Percentiles rank a stretch among this genome's conserved stretches.
Conservation (phyloP, 2,329 filamentous ascomycete species). For the Atkinsonella texensis region DNA sequence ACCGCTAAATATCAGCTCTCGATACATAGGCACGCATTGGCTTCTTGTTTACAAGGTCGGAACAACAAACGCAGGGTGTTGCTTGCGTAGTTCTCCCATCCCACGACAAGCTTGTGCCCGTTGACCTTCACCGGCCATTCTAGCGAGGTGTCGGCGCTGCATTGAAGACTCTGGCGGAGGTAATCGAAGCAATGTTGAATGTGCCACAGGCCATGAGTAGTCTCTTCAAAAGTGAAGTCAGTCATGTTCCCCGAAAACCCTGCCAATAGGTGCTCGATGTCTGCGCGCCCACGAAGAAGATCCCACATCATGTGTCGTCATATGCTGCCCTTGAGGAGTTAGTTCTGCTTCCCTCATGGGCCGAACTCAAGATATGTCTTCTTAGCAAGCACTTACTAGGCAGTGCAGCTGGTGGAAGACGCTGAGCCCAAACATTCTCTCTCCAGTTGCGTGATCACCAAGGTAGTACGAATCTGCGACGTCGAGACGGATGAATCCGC, state of each 20-base stretch:
- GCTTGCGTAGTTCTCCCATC: too few relatives aligned
- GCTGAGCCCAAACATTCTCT: neutral
- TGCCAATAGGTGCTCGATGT: neutral
- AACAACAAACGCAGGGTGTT: too few relatives aligned
- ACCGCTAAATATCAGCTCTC: too few relatives aligned
- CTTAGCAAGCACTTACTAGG: neutral
- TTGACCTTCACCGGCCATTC: neutral
- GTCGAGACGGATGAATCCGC: too few relatives aligned
- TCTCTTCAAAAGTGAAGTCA: neutral
- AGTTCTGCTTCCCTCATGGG: too few relatives aligned
- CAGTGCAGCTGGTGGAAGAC: slow-evolving; percentile 2
- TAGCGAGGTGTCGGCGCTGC: neutral
- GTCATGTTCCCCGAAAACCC: neutral
- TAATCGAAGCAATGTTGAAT: slow-evolving; percentile 5
- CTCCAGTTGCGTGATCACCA: too few relatives aligned
- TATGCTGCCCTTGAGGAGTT: neutral
- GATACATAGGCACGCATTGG: too few relatives aligned
- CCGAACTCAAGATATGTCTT: too few relatives aligned
- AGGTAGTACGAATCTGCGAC: too few relatives aligned
- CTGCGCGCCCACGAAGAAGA: neutral
- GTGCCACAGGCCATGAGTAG: slow-evolving; percentile 4
- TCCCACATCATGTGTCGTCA: neutral
- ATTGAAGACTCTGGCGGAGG: slow-evolving; percentile 3
- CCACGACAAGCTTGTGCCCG: too few relatives aligned
- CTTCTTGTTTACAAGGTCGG: too few relatives aligned